Conservation (phyloP, 306 rosid genomes). For the Lagenaria siceraria region DNA sequence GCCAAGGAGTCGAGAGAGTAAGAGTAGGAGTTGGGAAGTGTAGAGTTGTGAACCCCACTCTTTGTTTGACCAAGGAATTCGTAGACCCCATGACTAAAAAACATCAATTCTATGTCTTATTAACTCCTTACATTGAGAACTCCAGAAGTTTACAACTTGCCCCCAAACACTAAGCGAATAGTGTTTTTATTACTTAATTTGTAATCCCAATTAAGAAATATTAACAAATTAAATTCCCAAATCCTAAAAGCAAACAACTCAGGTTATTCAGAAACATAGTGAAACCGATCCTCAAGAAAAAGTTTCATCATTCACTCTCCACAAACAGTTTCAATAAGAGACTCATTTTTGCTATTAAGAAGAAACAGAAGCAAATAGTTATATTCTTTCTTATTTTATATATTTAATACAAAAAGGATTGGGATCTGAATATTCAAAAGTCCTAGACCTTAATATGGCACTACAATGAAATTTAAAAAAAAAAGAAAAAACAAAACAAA, state of each 20-base stretch:
- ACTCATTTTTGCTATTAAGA: neutral
- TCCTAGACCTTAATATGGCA: neutral
- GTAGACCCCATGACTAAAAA: too few relatives aligned
- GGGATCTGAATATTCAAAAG: neutral
- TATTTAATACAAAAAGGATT: neutral
- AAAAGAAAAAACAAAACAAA: neutral
- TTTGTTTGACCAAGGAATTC: too few relatives aligned
- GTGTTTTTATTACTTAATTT: too few relatives aligned
- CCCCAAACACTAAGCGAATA: too few relatives aligned
- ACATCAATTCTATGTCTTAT: too few relatives aligned
- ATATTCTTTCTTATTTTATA: neutral
- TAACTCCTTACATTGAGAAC: too few relatives aligned
- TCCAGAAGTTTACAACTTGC: too few relatives aligned
- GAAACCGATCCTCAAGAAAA: neutral
- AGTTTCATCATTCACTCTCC: neutral
- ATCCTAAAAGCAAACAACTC: neutral
- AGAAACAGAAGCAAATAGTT: neutral
- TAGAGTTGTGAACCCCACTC: too few relatives aligned
- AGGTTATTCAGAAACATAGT: neutral
- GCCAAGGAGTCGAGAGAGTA: too few relatives aligned
- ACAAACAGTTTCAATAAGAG: neutral
- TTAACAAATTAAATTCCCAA: too few relatives aligned
- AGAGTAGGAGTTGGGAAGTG: too few relatives aligned
- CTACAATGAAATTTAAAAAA: neutral
- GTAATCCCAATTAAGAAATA: too few relatives aligned